These are phyloP conservation scores for Barnettozyma hawaiiensis DNA, from an alignment of 1,139 yeast species.

Conservation along the genomic window DNA sequence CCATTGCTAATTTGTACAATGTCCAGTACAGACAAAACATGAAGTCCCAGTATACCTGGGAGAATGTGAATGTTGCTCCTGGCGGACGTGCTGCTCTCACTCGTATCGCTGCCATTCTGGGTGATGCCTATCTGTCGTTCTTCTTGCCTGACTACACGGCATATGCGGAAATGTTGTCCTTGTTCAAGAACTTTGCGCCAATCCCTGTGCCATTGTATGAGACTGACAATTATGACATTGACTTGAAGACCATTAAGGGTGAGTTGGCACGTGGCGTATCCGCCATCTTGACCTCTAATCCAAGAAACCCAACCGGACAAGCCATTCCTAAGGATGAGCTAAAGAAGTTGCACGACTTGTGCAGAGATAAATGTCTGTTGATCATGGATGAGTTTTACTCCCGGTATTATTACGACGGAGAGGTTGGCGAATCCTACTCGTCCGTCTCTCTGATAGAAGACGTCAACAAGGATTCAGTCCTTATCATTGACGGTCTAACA, in stretches of 20 bases:
- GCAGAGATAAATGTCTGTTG: conserved; percentile 50
- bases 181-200: conserved; percentile 62
- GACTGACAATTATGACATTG: conserved; percentile 55
- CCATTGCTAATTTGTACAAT: conserved; percentile 58
- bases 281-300: conserved; percentile 56
- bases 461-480: conserved; percentile 57
- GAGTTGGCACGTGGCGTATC: conserved; percentile 60
- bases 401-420: conserved; percentile 57
- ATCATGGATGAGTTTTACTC: conserved; percentile 68
- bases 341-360: conserved; percentile 48
- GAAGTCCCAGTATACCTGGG: conserved; percentile 53
- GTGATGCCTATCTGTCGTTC: conserved; percentile 57
- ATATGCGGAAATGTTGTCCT: conserved; percentile 65
- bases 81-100: conserved; percentile 69
- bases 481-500: conserved; percentile 59
- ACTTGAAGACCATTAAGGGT: conserved; percentile 48
- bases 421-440: conserved; percentile 49
- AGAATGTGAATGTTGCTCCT: conserved; percentile 63
- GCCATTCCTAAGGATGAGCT: conserved; percentile 50
- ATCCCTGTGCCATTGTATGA: conserved; percentile 63
- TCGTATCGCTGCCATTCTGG: conserved; percentile 59
- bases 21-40: conserved; percentile 48
- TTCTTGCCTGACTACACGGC: conserved; percentile 69
- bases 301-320: conserved; percentile 64
- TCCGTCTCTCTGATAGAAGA: conserved; percentile 53